phyloP scores from a whole-genome alignment of 228 moss, liverwort and hornwort genomes.

The Sphagnum magellanicum region DNA sequence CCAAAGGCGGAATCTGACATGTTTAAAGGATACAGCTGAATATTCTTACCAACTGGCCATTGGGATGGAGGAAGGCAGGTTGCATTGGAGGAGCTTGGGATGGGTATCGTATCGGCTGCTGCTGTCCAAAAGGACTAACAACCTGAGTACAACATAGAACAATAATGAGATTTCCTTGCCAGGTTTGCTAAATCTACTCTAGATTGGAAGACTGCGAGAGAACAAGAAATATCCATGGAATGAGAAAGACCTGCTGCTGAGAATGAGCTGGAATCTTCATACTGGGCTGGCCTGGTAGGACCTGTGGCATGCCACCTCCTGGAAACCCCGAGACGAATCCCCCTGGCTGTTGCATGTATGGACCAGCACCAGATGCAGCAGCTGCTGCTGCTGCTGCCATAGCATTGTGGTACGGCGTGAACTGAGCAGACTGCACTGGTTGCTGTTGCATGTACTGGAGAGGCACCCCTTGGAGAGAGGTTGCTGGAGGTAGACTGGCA shows the following conservation, averaged over 20 bases:
- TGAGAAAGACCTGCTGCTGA: constrained; percentile 62
- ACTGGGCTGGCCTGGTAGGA: constrained; percentile 60
- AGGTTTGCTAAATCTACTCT: not conserved
- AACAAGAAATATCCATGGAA: not conserved
- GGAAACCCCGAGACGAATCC: constrained; percentile 57
- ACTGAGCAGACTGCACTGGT: constrained; percentile 50
- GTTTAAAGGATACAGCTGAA: constrained; percentile 2
- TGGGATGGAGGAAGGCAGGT: constrained; percentile 57
- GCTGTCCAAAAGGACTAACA: constrained; percentile 58
- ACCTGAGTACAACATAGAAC: constrained; percentile 14
- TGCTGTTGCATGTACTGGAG: constrained; percentile 54
- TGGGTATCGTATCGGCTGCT: constrained; percentile 63
- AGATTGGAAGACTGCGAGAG: not conserved
- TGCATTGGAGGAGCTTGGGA: constrained; percentile 71
- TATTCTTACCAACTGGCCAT: constrained; percentile 60
- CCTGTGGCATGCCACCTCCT: constrained; percentile 50
- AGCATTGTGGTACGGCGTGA: constrained; percentile 42
- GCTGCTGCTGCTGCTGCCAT: constrained; percentile 38
- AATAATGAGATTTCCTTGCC: not conserved
- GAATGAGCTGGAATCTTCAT: constrained; percentile 50
- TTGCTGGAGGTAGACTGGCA: constrained; percentile 35
- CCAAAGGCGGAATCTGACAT: not conserved
- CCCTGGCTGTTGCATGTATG: constrained; percentile 57
- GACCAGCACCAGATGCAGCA: constrained; percentile 30
- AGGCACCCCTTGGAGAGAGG: constrained; percentile 50